Percentiles rank a stretch among this genome's conserved stretches.
Conservation (phyloP, 225 moss, liverwort and hornwort species). For the Lunularia cruciata region DNA sequence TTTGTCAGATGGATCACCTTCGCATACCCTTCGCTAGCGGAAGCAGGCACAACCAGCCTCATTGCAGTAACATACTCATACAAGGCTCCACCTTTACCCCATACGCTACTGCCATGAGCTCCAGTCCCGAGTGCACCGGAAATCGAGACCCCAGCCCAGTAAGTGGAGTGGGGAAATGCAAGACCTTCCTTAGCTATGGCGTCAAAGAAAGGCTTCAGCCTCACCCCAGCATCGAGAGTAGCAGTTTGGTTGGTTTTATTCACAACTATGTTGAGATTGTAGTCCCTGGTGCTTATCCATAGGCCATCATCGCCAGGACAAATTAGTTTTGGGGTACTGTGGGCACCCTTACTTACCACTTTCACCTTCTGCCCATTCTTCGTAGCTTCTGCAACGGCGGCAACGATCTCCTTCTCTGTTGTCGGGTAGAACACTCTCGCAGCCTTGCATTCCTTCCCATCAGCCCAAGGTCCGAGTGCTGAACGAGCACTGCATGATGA, state of each 20-base stretch:
- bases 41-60: slow-evolving; percentile 45
- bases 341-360: slow-evolving; percentile 38
- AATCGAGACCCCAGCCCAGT: slow-evolving; percentile 46
- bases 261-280: slow-evolving; percentile 19
- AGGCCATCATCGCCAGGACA: slow-evolving; percentile 36
- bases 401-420: slow-evolving; percentile 45
- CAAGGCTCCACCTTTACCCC: slow-evolving; percentile 43
- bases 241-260: slow-evolving; percentile 25
- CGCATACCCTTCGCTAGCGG: slow-evolving; percentile 39
- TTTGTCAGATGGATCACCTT: slow-evolving; percentile 21
- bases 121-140: slow-evolving; percentile 39
- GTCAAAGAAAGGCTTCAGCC: slow-evolving; percentile 35
- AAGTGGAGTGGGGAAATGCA: slow-evolving; percentile 42
- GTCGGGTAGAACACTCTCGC: slow-evolving; percentile 45
- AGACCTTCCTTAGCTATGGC: slow-evolving; percentile 31
- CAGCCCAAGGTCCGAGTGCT: slow-evolving; percentile 1
- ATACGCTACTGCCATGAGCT: slow-evolving; percentile 50
- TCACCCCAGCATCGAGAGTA: slow-evolving; percentile 50
- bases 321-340: slow-evolving; percentile 40
- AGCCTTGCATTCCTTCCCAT: slow-evolving; percentile 19
- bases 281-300: slow-evolving; percentile 39
- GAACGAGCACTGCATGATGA: neutral
- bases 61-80: slow-evolving; percentile 51
- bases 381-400: slow-evolving; percentile 44
- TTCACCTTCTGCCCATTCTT: slow-evolving; percentile 46